Evolutionary conservation across 345 rosid genomes (phyloP), one percentile per base, ranked within the genome.

Genomic region (Arabis alpina): DNA sequence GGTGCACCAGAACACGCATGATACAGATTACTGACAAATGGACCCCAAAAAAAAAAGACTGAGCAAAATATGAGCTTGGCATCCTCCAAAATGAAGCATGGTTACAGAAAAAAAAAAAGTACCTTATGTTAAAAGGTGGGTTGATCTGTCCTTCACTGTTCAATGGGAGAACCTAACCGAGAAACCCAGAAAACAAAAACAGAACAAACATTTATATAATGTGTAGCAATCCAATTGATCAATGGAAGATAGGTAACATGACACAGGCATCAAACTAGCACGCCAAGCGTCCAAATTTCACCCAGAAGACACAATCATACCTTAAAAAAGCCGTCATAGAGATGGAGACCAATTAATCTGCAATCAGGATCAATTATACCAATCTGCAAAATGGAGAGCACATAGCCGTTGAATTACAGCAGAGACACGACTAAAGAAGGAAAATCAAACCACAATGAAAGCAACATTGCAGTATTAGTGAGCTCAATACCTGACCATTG

Each of bases 291-390:
- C n/a, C n/a, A n/a, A 25, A 15, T 37, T 64, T 65, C 45, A 57
- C 48, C 24, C n/a, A 15, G 47, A 63, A 24, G 23, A n/a, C 25
- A 30, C 28, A 25, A 61, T 3, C 61, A 28, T 76, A 89, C 97
- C 99, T 94, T 94, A 69, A 91, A 94, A 80, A 94, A 71, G 42
- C 97, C 99, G 72, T 94, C 97, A 82, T 94, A 94, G 60, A 94
- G 70, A 82, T 94, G 99, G 70, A 91, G 93, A 37, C 99, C 97
- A 78, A 91, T 86, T 69, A 94, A 77, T 82, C 96, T 85, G 75
- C 97, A 91, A 76, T 94, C 97, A 45, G 92, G 99, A 84, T 94
- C 97, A 59, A 94, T 89, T 65, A 94, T 88, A 67, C 97, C 98
- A 77, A 89, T 94, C 97, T 93, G 64, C 23, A 45, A 48, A 50